phyloP scores from a whole-genome alignment of 2,329 filamentous ascomycete genomes.

The Diplocarpon rosae region DNA sequence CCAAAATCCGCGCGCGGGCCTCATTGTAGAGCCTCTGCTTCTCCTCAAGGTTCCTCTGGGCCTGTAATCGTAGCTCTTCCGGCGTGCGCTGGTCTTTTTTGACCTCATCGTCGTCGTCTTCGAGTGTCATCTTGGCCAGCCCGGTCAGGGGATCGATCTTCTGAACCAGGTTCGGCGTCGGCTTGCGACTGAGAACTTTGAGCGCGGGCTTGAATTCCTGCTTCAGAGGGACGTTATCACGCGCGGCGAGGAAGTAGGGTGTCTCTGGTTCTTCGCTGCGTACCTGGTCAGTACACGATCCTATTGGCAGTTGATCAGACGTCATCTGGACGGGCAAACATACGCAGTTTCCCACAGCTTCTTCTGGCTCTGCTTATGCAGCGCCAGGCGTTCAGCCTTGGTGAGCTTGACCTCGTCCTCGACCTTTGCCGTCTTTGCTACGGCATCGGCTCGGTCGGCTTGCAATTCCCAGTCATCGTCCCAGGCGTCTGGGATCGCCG shows the following conservation, averaged over 20 bases:
- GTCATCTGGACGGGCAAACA: constrained; percentile 19
- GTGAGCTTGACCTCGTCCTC: constrained; percentile 35
- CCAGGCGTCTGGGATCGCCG: constrained; percentile 64
- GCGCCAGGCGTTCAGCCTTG: constrained; percentile 66
- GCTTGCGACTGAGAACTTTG: constrained; percentile 77
- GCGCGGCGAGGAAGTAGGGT: constrained; percentile 63
- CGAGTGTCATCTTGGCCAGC: constrained; percentile 34
- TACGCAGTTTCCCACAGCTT: constrained; percentile 87
- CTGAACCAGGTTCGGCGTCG: constrained; percentile 46
- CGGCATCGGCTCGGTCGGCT: constrained; percentile 46
- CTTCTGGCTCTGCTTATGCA: constrained; percentile 74
- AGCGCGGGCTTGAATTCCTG: constrained; percentile 70
- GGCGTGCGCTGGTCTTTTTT: constrained; percentile 54
- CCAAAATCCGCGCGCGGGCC: constrained; percentile 78
- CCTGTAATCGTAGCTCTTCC: constrained; percentile 68
- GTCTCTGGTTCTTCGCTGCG: constrained; percentile 55
- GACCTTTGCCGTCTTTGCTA: constrained; percentile 10
- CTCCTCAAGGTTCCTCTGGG: constrained; percentile 72
- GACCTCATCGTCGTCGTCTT: constrained; percentile 53
- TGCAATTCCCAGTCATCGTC: constrained; percentile 77
- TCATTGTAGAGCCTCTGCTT: constrained; percentile 88
- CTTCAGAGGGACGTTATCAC: constrained; percentile 49
- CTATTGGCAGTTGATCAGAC: too few species aligned
- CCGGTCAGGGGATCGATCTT: constrained; percentile 44
- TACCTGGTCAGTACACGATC: background rate